Evolutionary conservation across 2,329 filamentous ascomycete genomes (phyloP).

Genomic region (Apiospora pterosperma): DNA sequence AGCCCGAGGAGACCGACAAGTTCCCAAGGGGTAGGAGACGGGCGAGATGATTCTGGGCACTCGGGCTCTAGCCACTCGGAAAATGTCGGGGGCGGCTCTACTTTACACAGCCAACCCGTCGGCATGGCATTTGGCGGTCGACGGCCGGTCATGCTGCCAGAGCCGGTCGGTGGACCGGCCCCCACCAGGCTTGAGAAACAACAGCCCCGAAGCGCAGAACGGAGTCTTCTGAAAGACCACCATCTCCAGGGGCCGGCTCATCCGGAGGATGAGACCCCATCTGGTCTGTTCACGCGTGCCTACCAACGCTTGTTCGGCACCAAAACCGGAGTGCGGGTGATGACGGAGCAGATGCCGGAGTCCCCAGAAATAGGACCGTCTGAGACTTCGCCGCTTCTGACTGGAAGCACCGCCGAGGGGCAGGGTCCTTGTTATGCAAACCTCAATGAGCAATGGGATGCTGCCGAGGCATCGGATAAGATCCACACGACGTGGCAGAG

Average conservation of each 20-base stretch:
- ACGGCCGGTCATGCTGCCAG: conserved; percentile 65
- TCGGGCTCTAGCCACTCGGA: conserved; percentile 25
- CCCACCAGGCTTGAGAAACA: conserved; percentile 54
- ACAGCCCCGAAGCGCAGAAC: conserved; percentile 55
- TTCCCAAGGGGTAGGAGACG: conserved; percentile 17
- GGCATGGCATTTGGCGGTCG: conserved; percentile 71
- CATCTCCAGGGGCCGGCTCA: conserved; percentile 63
- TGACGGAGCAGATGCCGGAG: conserved; percentile 36
- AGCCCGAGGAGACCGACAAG: conserved; percentile 15
- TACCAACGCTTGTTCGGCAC: conserved; percentile 51
- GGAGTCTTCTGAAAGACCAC: conserved; percentile 62
- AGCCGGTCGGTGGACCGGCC: conserved; percentile 40
- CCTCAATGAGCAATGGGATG: conserved; percentile 76
- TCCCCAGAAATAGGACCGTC: conserved; percentile 32
- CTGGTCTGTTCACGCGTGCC: conserved; percentile 34
- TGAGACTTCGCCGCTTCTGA: conserved; percentile 34
- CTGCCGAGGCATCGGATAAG: conserved; percentile 74
- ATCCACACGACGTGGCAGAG: conserved; percentile 91
- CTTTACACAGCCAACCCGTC: conserved; percentile 71
- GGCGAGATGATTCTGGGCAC: conserved; percentile 11
- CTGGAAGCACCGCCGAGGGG: conserved; percentile 41
- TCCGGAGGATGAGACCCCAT: conserved; percentile 26
- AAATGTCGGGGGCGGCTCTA: conserved; percentile 38
- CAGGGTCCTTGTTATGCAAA: conserved; percentile 49
- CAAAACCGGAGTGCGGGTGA: conserved; percentile 39